Evolutionary conservation across 257 asterid genomes (phyloP).

Genomic region (Prunella vulgaris): DNA sequence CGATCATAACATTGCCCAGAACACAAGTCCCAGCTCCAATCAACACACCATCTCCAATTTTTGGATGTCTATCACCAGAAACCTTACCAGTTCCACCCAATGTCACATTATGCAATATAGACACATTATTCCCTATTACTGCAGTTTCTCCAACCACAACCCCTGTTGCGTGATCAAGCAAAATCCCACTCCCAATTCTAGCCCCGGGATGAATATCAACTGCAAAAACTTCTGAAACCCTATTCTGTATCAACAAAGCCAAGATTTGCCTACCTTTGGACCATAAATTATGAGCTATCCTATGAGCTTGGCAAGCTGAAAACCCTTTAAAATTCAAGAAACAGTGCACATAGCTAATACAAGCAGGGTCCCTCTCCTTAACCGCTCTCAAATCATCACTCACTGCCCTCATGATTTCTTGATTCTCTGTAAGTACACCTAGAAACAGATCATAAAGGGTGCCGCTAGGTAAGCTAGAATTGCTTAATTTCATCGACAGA

Average conservation of each 20-base stretch:
- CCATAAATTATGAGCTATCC: slow-evolving; percentile 45
- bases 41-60: slow-evolving; percentile 48
- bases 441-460: slow-evolving; percentile 36
- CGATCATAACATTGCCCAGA: slow-evolving; percentile 46
- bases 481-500: slow-evolving; percentile 42
- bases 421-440: slow-evolving; percentile 32
- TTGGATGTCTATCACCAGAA: slow-evolving; percentile 46
- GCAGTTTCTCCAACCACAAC: slow-evolving; percentile 55
- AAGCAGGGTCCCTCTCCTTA: slow-evolving; percentile 53
- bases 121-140: slow-evolving; percentile 44
- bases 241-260: slow-evolving; percentile 38
- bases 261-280: slow-evolving; percentile 30
- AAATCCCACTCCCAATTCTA: slow-evolving; percentile 41
- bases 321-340: slow-evolving; percentile 47
- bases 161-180: slow-evolving; percentile 54
- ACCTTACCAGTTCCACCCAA: slow-evolving; percentile 58
- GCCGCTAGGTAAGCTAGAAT: slow-evolving; percentile 30
- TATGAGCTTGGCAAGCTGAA: slow-evolving; percentile 38
- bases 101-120: slow-evolving; percentile 54
- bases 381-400: slow-evolving; percentile 41
- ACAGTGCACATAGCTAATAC: slow-evolving; percentile 45
- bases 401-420: slow-evolving; percentile 31
- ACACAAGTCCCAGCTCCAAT: slow-evolving; percentile 59
- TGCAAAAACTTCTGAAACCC: slow-evolving; percentile 47
- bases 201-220: slow-evolving; percentile 63